Evolutionary conservation across 1,284 basidiomycete species (phyloP), one percentile per base, ranked within the genome.

Genomic region (Leccinum huronense): DNA sequence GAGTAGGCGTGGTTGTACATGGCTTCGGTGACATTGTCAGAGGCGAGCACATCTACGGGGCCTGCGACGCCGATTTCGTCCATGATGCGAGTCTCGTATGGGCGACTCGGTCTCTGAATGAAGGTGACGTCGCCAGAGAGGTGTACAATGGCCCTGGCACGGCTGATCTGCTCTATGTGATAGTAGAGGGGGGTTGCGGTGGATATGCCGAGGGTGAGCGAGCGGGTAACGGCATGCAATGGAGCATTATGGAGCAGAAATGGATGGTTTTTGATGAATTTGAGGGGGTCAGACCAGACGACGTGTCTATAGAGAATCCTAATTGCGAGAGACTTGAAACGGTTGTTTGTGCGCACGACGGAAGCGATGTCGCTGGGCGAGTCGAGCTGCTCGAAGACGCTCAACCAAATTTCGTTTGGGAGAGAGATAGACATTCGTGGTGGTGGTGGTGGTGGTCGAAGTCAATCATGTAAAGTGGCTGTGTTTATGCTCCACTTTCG

Each of bases 241-340:
- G 60, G 9, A 0, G 19, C 13, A 14, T 67, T 66, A 3, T 63
- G 55, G 14, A 61, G 63, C 0, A 73, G 56, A 31, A 67, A 74
- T 0, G 59, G 34, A 9, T 65, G 45, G 55, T 69, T 75, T 40
- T 48, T 23, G 57, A 72, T 27, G 62, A 77, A 76, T 23, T 40
- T 70, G 63, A 70, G 67, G 0, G 78, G 74, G 54, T 70, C 69
- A 0, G 65, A 62, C 79, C 80, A 81, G 51, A 76, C 63, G 64
- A 81, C 53, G 55, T 76, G 68, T n/a, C 75, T 75, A 66, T 80
- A 79, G 5, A 80, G 67, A 5, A 79, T 63, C 7, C 77, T 71
- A 2, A 71, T 48, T 1, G 70, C 75, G 53, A 77, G 76, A 0
- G 69, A 62, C 60, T 73, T 70, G 68, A 80, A 80, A 19, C 62